Evolutionary conservation across 2,329 filamentous ascomycete genomes (phyloP), one percentile per base, ranked within the genome.

Genomic region (Colletotrichum siamense): DNA sequence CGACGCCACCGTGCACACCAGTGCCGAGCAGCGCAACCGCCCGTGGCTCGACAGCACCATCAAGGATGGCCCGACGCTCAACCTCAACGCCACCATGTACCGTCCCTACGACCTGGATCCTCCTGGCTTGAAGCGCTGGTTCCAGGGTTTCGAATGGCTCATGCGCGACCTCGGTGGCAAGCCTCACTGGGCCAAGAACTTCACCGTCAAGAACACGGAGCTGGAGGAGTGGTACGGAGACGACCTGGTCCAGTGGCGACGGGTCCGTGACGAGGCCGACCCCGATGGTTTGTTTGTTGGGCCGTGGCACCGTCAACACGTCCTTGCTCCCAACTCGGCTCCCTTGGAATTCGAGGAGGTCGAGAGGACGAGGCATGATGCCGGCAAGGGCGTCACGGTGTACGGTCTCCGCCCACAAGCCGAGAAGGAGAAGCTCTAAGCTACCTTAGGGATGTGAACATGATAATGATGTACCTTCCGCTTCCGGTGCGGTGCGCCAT

Each of bases 111-210:
- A 91, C 81, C 89, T 89, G 74, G 95, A 98, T 80, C 95, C 96
- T 7, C 94, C 95, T 0, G 96, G 94, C 81, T 91, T 89, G 71
- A 88, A 90, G 68, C 91, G 94, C 69, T 98, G 98, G 87, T 98
- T 98, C 84, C 90, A 96, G 85, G 96, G 94, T 2, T 98, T 98
- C 79, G 96, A 98, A 85, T 96, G 94, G 89, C 88, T 98, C 61
- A 98, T 98, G 96, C 93, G 92, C 75, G 94, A 98, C 63, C 88
- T 98, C 79, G 95, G 94, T 70, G 96, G 94, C 15, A 91, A 91
- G 64, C 96, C 96, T n/a, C 96, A 98, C 86, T 98, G 96, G 95
- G 96, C 96, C 8, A 98, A 98, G 89, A 98, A 98, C 84, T 98
- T 98, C 84, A 88, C 89, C 68, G 88, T 89, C 65, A 89, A 90